Base-by-base conservation (phyloP, 768 basidiomycete species). In the Auriscalpium orientale region DNA sequence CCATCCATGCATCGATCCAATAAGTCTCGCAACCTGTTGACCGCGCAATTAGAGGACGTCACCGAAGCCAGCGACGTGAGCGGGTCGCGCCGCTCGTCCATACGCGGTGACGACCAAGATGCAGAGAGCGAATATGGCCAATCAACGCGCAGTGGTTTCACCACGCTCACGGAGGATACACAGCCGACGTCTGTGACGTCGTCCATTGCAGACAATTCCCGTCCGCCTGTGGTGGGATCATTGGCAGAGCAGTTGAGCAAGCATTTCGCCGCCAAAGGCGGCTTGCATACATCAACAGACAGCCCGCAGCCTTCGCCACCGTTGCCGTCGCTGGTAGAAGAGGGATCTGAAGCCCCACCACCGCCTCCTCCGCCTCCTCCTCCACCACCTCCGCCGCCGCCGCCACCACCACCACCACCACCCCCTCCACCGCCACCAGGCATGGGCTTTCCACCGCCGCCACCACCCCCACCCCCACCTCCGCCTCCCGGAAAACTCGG, bases 211-310 rank as follows among this genome's bases (percentile, higher is more conserved):
- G 74, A 78, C 22, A 71, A 68, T 49, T 56, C 65, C 46, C 71
- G 70, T 21, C 65, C 66, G 54, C 62, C 70, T 53, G 72, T 71
- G 36, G 70, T 76, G 40, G 80, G 75, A 20, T 75, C 81, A 1
- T 74, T 86, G 50, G 77, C 81, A 22, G 87, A 89, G 53, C 79
- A 84, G 67, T 74, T 89, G 46, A 76, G 73, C 45, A 79, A 79
- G 64, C 84, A 82, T 58, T 68, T 88, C 20, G 70, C 80, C 13
- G 66, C 76, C 8, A 75, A 76, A 67, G 79, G 79, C 35, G 22
- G 34, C 21, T 72, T 78, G 56, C 65, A 68, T 11, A 65, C 74
- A 34, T 72, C 71, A 13, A 71, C 76, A 40, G 65, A 68, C 35
- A 75, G 70, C 62, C 66, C 75, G 18, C 63, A 62, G n/a, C 63